These are phyloP conservation scores for Nitzschia sp. DNA, from an alignment of 108 stramenopile genomes.

Conservation along the genomic window DNA sequence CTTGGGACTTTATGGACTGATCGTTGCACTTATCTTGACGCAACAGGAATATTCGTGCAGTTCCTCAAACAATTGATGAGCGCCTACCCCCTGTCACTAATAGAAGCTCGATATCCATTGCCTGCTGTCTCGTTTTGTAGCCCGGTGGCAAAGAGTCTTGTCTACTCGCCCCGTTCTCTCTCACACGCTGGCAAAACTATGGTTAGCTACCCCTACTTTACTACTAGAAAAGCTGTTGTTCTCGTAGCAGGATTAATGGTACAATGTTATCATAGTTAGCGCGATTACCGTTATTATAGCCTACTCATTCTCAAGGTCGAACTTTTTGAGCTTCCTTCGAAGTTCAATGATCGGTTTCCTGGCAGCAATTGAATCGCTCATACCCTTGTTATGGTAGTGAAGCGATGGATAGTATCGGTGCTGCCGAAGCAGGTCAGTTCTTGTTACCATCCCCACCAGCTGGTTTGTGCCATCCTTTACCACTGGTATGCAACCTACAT, in stretches of 20 bases:
- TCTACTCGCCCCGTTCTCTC: too few relatives aligned
- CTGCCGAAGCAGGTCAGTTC: conserved; percentile 86
- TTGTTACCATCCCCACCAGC: conserved; percentile 86
- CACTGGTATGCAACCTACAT: conserved; percentile 88
- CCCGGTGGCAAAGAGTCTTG: too few relatives aligned
- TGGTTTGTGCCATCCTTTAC: conserved; percentile 70
- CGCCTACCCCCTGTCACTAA: too few relatives aligned
- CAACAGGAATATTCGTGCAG: conserved; percentile 48
- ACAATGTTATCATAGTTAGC: too few relatives aligned
- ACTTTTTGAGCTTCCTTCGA: conserved; percentile 75
- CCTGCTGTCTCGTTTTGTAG: too few relatives aligned
- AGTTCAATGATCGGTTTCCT: conserved; percentile 82
- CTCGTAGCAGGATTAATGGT: too few relatives aligned
- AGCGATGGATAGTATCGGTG: conserved; percentile 84
- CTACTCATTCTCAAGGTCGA: conserved; percentile 70
- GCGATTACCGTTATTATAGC: too few relatives aligned
- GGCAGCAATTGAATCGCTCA: conserved; percentile 73
- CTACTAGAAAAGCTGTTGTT: too few relatives aligned
- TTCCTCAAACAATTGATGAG: conserved; percentile 11
- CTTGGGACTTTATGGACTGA: conserved; percentile 96
- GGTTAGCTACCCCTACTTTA: too few relatives aligned
- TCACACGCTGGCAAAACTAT: too few relatives aligned
- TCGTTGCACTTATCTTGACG: conserved; percentile 94
- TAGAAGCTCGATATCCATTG: too few relatives aligned
- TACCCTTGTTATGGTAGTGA: conserved; percentile 91